Evolutionary conservation across 2,329 filamentous ascomycete genomes (phyloP), one percentile per base, ranked within the genome.

Genomic region (Hymenoscyphus albidus): DNA sequence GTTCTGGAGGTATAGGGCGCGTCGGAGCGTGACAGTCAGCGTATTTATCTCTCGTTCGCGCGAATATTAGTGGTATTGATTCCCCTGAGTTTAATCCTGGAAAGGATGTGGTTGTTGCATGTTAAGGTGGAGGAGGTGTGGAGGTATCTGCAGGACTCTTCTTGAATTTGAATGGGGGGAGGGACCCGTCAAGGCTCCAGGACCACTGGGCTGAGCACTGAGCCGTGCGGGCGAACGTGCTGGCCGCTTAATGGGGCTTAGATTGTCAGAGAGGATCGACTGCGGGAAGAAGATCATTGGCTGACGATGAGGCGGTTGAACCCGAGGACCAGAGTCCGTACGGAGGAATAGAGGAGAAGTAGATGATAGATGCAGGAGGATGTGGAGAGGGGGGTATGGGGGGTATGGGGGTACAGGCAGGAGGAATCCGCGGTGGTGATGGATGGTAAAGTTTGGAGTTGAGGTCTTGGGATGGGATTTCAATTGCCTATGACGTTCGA

Each of bases 171-270:
- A 60, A 60, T 62, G 61, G 64, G 61, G 57, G 42, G 27, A 27
- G 27, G 27, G 27, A 27, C 27, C 27, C 27, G 27, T 27, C 27
- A 27, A 27, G 27, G 27, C 27, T 27, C 27, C 27, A 27, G 27
- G 38, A 27, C 56, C 55, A 55, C 64, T 59, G 64, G 64, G 64
- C 64, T 65, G 64, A 65, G 64, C 48, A 60, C 35, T 58, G 42
- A 62, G 51, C 54, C 61, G 64, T 63, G 62, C 64, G 59, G 22
- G n/a, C 35, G 55, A 62, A 57, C 61, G 54, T 57, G 9, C 32
- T 18, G 13, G 22, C 22, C 14, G 55, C 64, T 63, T 22, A 27
- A 63, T 48, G 54, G 18, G 59, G 64, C 38, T 58, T 65, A 63
- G 64, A 31, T 12, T 32, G 40, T n/a, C 57, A 38, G 57, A 32